Conservation (phyloP, 140 eudicot genomes). For the Senecio squalidus region DNA sequence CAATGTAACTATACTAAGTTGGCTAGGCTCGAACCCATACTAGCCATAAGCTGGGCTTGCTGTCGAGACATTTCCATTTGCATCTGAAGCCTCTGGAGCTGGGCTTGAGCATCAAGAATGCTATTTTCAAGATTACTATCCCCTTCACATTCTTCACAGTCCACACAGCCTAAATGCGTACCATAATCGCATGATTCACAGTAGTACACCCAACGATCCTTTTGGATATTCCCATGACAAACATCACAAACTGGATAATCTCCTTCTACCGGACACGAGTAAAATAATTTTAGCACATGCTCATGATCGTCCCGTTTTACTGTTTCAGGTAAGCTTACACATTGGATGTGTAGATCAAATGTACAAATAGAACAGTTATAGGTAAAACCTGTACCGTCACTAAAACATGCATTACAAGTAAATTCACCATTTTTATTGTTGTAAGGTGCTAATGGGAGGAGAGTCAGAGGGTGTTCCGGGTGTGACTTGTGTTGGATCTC, state of each 20-base stretch:
- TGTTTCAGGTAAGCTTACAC: conserved; percentile 35
- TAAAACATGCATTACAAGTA: conserved; percentile 36
- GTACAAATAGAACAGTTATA: conserved; percentile 36
- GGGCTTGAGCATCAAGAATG: conserved; percentile 29
- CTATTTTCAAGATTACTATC: conserved; percentile 13
- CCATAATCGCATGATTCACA: conserved; percentile 50
- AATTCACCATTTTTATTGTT: conserved; percentile 16
- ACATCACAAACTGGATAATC: conserved; percentile 32
- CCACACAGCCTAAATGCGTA: conserved; percentile 47
- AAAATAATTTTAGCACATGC: conserved; percentile 29
- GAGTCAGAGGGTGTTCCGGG: conserved; percentile 33
- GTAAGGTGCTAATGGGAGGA: conserved; percentile 32
- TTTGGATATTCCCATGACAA: conserved; percentile 24
- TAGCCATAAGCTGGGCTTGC: conserved; percentile 28
- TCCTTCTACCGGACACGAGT: conserved; percentile 22
- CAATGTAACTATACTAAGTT: conserved; percentile 19
- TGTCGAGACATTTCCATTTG: conserved; percentile 35
- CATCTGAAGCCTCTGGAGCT: conserved; percentile 31
- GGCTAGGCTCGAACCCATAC: conserved; percentile 29
- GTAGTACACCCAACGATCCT: conserved; percentile 40
- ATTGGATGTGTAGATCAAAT: conserved; percentile 38
- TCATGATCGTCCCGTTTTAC: conserved; percentile 37
- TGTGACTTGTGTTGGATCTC: conserved; percentile 35
- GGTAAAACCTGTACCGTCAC: conserved; percentile 29
- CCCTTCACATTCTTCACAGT: conserved; percentile 24